Evolutionary conservation across 2,329 filamentous ascomycete species (phyloP).

Genomic region (Cytospora piceae): DNA sequence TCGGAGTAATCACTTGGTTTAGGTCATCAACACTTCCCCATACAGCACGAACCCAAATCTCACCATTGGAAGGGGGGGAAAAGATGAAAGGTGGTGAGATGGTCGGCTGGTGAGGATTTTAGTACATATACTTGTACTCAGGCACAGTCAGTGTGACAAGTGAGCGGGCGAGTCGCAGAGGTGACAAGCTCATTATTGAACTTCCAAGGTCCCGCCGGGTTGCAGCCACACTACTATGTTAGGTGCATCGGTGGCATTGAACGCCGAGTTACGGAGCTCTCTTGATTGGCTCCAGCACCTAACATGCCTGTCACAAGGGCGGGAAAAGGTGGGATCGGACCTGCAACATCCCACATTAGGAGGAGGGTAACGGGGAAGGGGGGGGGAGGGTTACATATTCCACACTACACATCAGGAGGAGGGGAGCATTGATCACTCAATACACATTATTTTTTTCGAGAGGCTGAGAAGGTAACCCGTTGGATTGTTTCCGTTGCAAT

Average conservation of each 20-base stretch:
- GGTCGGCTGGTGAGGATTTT: not conserved
- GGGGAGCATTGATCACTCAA: too few relatives aligned
- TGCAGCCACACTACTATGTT: not conserved
- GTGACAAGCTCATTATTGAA: not conserved
- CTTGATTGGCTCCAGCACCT: not conserved
- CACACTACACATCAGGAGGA: too few relatives aligned
- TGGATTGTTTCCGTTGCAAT: too few relatives aligned
- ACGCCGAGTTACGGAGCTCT: not conserved
- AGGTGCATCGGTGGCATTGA: not conserved
- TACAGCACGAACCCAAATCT: conserved; percentile 1
- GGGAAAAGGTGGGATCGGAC: conserved; percentile 1
- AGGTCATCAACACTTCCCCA: conserved; percentile 1
- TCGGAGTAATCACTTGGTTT: not conserved
- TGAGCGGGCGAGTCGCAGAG: too few relatives aligned
- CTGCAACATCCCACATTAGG: not conserved
- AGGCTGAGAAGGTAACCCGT: too few relatives aligned
- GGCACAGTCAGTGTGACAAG: not conserved
- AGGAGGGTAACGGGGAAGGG: too few relatives aligned
- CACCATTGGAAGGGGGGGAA: not conserved
- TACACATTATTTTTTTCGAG: too few relatives aligned
- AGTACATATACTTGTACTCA: not conserved
- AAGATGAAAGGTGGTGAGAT: not conserved
- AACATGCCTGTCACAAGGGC: not conserved
- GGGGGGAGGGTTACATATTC: too few relatives aligned
- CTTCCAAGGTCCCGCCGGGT: not conserved